phyloP scores from a whole-genome alignment of 768 basidiomycete genomes.

The Kwoniella heveanensis region DNA sequence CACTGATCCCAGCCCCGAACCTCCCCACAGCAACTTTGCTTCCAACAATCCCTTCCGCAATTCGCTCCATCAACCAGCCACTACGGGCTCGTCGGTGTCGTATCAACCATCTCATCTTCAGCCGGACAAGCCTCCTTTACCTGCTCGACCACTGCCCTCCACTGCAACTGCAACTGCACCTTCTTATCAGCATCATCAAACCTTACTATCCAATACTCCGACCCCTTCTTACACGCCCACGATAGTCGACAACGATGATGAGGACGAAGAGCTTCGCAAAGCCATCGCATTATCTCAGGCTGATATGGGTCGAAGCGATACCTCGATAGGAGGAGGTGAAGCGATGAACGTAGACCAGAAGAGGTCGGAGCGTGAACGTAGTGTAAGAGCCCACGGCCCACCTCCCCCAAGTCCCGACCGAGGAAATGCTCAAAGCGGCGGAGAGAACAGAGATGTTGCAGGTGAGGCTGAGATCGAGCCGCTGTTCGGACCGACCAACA shows the following conservation, averaged over 20 bases:
- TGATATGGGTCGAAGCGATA: not conserved
- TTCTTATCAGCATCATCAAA: not conserved
- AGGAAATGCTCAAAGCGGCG: not conserved
- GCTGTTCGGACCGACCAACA: conserved; percentile 46
- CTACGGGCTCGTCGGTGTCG: not conserved
- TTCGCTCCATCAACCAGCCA: not conserved
- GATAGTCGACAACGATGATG: conserved; percentile 25
- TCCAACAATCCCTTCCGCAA: conserved; percentile 32
- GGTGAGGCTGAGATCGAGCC: conserved; percentile 11
- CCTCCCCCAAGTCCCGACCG: conserved; percentile 42
- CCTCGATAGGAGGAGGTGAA: not conserved
- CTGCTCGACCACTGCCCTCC: not conserved
- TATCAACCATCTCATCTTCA: not conserved
- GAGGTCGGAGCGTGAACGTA: conserved; percentile 35
- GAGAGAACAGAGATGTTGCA: conserved; percentile 14
- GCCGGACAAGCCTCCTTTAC: not conserved
- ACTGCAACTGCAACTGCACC: not conserved
- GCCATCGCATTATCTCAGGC: conserved; percentile 32
- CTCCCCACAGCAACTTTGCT: conserved; percentile 2
- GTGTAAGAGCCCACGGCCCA: conserved; percentile 37
- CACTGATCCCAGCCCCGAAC: conserved; percentile 9
- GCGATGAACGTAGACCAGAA: conserved; percentile 11
- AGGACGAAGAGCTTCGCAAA: conserved; percentile 37
- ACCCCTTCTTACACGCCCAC: conserved; percentile 16
- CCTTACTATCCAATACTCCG: not conserved